Evolutionary conservation across 1,139 yeast genomes (phyloP), one percentile per base, ranked within the genome.

Genomic region (Yamadazyma dendronema): DNA sequence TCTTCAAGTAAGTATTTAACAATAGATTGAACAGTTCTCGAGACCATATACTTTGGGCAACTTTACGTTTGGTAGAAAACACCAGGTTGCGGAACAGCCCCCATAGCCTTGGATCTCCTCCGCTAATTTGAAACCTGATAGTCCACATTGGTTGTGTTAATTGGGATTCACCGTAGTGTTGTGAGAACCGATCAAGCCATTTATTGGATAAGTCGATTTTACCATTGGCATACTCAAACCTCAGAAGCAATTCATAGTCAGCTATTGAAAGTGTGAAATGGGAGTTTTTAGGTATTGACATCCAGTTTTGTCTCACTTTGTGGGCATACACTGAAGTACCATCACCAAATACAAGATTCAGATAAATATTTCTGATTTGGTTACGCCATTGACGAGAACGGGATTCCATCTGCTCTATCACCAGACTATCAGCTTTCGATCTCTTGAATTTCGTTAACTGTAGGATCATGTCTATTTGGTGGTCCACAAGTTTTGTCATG

Each of bases 221-320:
- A 25, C 46, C 49, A 46, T 64, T 65, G 38, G 50, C 47, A 35
- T 62, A 50, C 44, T 71, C 77, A 34, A 70, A 49, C 30, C 34
- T 27, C 26, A 69, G 59, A 40, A 71, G 53, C 47, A 65, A 69
- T 45, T 70, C 74, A 45, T 59, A 69, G 49, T 71, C 76, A 3
- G 44, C 42, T 1, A 54, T 48, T 5, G 45, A 42, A 23, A 67
- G 48, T 31, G 42, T 40, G 38, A 54, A 40, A 3, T 31, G 36
- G 9, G 30, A 17, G 15, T 23, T 21, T 11, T 26, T 26, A 8
- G 16, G 17, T 4, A 26, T 17, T 7, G 16, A 13, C 4, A 4
- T 4, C 28, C 30, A 28, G 17, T 4, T 14, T 4, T 16, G 34
- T 31, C 63, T 49, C 30, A 52, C 47, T 3, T 41, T 40, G 16